Conservation (phyloP, 208 protist genomes). For the Angomonas deanei region DNA sequence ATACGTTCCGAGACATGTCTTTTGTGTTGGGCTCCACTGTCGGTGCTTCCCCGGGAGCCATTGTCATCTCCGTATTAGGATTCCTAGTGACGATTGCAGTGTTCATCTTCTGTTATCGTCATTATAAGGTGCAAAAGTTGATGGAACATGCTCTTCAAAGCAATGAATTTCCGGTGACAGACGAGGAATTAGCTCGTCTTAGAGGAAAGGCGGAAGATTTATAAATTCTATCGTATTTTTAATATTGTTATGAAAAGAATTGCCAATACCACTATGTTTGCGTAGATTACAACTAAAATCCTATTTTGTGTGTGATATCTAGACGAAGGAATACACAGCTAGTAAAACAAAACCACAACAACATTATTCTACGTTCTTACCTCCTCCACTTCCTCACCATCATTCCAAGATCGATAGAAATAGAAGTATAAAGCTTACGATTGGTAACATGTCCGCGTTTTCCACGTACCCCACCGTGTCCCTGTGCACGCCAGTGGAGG, state of each 20-base stretch:
- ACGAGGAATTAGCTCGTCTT: conserved; percentile 67
- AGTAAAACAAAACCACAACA: too few relatives aligned
- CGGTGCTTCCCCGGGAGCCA: conserved; percentile 66
- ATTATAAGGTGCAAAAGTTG: conserved; percentile 77
- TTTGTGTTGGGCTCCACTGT: conserved; percentile 69
- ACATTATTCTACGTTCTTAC: too few relatives aligned
- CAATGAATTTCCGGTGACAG: conserved; percentile 69
- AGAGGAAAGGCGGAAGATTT: conserved; percentile 33
- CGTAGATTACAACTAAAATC: background rate
- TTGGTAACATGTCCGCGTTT: background rate
- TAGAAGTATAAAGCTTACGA: background rate
- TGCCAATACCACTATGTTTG: too few relatives aligned
- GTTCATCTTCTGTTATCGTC: conserved; percentile 83
- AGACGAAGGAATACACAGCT: too few relatives aligned
- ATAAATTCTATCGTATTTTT: too few relatives aligned
- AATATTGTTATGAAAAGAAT: background rate
- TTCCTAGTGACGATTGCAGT: conserved; percentile 72
- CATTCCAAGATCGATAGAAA: too few relatives aligned
- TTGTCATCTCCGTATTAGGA: conserved; percentile 74
- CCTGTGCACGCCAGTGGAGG: background rate
- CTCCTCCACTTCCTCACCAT: too few relatives aligned
- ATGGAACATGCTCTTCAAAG: conserved; percentile 68
- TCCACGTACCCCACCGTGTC: background rate
- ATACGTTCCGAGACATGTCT: conserved; percentile 79
- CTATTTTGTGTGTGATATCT: too few relatives aligned